Base-by-base conservation (phyloP, 495 filamentous ascomycete species). In the Penicillium mononematosum region DNA sequence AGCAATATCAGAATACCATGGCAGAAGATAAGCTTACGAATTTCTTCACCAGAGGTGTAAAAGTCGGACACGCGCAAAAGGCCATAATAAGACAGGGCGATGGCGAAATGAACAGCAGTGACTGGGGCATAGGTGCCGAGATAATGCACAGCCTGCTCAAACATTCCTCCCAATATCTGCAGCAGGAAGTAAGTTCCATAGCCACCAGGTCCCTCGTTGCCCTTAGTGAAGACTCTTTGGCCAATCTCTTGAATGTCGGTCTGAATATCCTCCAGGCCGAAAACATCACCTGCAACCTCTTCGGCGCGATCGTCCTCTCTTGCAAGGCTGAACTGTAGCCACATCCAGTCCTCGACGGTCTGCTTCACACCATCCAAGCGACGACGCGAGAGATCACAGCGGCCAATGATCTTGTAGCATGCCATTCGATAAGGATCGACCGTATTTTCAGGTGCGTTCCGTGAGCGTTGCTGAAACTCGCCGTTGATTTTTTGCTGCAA, bases 321-420 rank as follows among this genome's bases (percentile, higher is more conserved):
- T 16, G 92, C 91, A 43, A 99, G 85, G 62, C 84, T 88, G 70
- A 98, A 91, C 69, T 98, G 94, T 55, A 99, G 74, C 94, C 94
- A 99, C 70, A 95, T 86, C 91, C 91, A 98, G 68, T 98, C 95
- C 62, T 96, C 90, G 45, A 96, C 85, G 24, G 84, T 87, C 54
- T 88, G 88, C 53, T 83, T 86, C 17, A 98, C 79, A 46, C 83
- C 82, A n/a, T 95, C 89, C 11, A 97, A 78, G 54, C 81, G 89
- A 59, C 92, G 83, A 49, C 87, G 87, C 57, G 73, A 79, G 19
- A 99, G 81, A 62, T 98, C 94, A 73, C 92, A 96, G 32, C 94
- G 91, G 45, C 94, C 94, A 63, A 98, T 87, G 53, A 99, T 85
- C 73, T 98, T 98, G 81, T 97, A 98, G 70, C 96, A 96, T 16